These are phyloP conservation scores for Bonnemaisonia californica DNA, from an alignment of 31 red algal species.

Conservation along the genomic window DNA sequence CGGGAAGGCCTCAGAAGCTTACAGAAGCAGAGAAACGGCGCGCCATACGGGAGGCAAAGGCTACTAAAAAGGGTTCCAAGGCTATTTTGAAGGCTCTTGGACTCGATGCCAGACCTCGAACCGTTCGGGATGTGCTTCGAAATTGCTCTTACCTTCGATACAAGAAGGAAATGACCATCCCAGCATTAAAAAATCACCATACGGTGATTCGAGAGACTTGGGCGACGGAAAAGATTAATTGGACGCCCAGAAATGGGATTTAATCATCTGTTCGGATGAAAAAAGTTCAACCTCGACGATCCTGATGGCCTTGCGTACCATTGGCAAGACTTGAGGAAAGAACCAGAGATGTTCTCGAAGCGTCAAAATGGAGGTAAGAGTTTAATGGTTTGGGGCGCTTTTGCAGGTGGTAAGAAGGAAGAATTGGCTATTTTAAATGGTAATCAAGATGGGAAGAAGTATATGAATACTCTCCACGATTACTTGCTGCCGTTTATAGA, in stretches of 20 bases:
- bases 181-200: not conserved
- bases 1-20: not conserved
- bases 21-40: not conserved
- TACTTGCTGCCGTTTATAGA: not conserved
- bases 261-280: not conserved
- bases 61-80: not conserved
- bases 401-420: not conserved
- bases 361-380: not conserved
- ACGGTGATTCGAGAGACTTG: not conserved
- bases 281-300: constrained; percentile 21
- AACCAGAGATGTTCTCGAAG: constrained; percentile 4
- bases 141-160: not conserved
- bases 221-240: not conserved
- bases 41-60: not conserved
- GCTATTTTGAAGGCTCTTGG: not conserved
- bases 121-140: not conserved
- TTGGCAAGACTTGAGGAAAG: constrained; percentile 14
- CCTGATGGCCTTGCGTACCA: constrained; percentile 12
- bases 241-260: not conserved
- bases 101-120: not conserved
- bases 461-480: too few relatives aligned
- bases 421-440: not conserved
- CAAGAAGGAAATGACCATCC: not conserved
- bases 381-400: not conserved
- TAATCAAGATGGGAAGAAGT: not conserved